Conservation (phyloP, 2,329 filamentous ascomycete genomes). For the Ceratocystiopsis sp. region DNA sequence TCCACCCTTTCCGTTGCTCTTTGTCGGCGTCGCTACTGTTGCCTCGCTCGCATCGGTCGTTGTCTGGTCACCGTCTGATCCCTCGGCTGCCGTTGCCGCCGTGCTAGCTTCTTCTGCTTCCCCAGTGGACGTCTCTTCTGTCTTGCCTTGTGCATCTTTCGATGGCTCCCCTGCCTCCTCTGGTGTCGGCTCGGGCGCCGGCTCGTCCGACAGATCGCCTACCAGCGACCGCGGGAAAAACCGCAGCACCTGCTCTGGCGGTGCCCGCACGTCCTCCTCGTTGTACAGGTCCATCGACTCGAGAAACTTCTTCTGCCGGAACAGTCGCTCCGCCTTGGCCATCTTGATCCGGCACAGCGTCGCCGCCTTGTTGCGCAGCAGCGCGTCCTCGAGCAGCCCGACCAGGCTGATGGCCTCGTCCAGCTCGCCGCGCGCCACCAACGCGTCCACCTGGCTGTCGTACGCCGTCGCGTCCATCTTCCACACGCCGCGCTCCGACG, state of each 20-base stretch:
- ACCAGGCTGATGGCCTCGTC: slow-evolving; percentile 89
- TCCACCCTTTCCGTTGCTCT: too few species aligned
- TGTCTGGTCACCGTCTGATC: too few species aligned
- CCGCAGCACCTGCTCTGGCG: slow-evolving; percentile 72
- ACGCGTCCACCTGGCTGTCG: slow-evolving; percentile 69
- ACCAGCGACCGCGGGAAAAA: slow-evolving; percentile 74
- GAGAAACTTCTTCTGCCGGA: slow-evolving; percentile 66
- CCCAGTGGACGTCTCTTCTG: too few species aligned
- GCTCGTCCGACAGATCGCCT: slow-evolving; percentile 51
- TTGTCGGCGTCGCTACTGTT: too few species aligned
- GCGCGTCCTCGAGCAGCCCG: slow-evolving; percentile 77
- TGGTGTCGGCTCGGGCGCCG: slow-evolving; percentile 14
- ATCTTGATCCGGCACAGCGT: slow-evolving; percentile 77
- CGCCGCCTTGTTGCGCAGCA: slow-evolving; percentile 66
- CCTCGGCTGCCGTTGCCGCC: too few species aligned
- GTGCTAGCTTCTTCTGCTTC: too few species aligned
- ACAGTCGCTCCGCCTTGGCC: slow-evolving; percentile 73
- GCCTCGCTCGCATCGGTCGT: neutral
- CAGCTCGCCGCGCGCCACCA: slow-evolving; percentile 55
- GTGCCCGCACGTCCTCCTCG: slow-evolving; percentile 68
- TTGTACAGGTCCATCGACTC: slow-evolving; percentile 80
- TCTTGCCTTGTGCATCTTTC: neutral
- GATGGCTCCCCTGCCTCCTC: too few species aligned
- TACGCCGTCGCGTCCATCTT: slow-evolving; percentile 90
- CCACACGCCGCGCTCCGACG: slow-evolving; percentile 84